Percentiles rank a stretch among this genome's conserved stretches.
Conservation (phyloP, 208 protist species). For the Leptomonas seymouri region DNA sequence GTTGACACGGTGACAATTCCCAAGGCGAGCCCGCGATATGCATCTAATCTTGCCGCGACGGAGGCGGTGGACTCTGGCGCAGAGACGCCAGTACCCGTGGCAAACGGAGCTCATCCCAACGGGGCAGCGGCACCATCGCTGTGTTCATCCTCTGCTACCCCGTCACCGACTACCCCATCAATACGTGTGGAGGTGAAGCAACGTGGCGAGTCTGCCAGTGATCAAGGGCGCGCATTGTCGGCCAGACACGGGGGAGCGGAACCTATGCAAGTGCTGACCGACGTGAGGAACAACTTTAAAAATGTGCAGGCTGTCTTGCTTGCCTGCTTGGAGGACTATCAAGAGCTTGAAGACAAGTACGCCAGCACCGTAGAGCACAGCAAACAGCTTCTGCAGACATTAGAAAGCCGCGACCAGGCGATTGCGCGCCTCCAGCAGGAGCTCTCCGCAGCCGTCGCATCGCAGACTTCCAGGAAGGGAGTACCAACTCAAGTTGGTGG, state of each 20-base stretch:
- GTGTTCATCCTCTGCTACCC: neutral
- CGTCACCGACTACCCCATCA: neutral
- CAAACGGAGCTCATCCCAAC: neutral
- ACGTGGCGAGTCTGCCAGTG: neutral
- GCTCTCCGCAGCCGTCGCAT: neutral
- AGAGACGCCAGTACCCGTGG: neutral
- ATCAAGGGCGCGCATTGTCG: neutral
- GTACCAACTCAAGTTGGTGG: neutral
- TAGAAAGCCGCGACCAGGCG: slow-evolving; percentile 21
- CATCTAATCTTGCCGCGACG: neutral
- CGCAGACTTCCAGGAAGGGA: neutral
- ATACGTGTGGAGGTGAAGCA: slow-evolving; percentile 4
- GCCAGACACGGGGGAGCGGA: neutral
- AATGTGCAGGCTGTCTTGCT: slow-evolving; percentile 27
- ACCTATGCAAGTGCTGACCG: slow-evolving; percentile 19
- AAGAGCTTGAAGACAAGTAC: slow-evolving; percentile 37
- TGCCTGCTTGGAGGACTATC: slow-evolving; percentile 34
- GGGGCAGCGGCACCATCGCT: neutral
- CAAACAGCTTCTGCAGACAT: slow-evolving; percentile 24
- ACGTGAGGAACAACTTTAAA: slow-evolving; percentile 33
- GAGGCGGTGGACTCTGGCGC: neutral
- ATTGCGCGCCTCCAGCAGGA: slow-evolving; percentile 24
- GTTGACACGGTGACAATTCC: neutral
- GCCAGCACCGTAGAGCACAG: slow-evolving; percentile 34
- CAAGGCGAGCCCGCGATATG: neutral